These are phyloP conservation scores for Sphaerulina musiva DNA, from an alignment of 2,329 filamentous ascomycete species.

Conservation along the genomic window DNA sequence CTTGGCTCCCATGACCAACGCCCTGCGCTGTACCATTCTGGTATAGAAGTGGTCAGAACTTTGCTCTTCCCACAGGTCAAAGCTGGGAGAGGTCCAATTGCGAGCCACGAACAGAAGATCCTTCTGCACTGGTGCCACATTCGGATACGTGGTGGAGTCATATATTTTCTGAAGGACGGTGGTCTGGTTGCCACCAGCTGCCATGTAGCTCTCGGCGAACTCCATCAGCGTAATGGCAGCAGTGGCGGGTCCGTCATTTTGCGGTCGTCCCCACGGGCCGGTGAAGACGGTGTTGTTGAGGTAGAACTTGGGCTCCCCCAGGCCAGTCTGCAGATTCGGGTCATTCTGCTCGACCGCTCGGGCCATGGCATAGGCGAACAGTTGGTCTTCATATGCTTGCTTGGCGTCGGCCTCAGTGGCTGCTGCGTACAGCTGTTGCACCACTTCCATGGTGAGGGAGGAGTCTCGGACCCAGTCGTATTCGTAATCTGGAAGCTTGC, in stretches of 20 bases:
- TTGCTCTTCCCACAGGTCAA: conserved; percentile 33
- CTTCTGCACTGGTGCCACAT: conserved; percentile 25
- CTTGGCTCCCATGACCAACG: conserved; percentile 25
- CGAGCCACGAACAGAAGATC: conserved; percentile 31
- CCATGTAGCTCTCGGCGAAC: conserved; percentile 28
- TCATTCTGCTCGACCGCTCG: conserved; percentile 31
- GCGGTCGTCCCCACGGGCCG: conserved; percentile 32
- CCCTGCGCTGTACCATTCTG: conserved; percentile 29
- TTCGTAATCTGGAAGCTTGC: conserved; percentile 29
- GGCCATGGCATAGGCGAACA: conserved; percentile 28
- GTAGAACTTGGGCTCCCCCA: conserved; percentile 33
- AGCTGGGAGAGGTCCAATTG: conserved; percentile 28
- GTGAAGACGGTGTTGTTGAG: conserved; percentile 31
- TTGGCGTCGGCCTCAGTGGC: conserved; percentile 20
- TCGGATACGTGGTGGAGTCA: conserved; percentile 25
- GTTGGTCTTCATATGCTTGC: conserved; percentile 21
- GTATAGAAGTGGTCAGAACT: conserved; percentile 31
- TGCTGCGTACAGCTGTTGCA: conserved; percentile 25
- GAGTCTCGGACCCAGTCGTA: conserved; percentile 33
- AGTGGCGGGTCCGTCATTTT: conserved; percentile 32
- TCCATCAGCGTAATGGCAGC: conserved; percentile 31
- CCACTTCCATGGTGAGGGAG: conserved; percentile 30
- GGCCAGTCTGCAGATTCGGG: conserved; percentile 28
- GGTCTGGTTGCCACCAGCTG: conserved; percentile 25
- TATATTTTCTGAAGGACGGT: conserved; percentile 28